These are phyloP conservation scores for Lepidium sativum DNA, from an alignment of 345 rosid species.

Conservation along the genomic window DNA sequence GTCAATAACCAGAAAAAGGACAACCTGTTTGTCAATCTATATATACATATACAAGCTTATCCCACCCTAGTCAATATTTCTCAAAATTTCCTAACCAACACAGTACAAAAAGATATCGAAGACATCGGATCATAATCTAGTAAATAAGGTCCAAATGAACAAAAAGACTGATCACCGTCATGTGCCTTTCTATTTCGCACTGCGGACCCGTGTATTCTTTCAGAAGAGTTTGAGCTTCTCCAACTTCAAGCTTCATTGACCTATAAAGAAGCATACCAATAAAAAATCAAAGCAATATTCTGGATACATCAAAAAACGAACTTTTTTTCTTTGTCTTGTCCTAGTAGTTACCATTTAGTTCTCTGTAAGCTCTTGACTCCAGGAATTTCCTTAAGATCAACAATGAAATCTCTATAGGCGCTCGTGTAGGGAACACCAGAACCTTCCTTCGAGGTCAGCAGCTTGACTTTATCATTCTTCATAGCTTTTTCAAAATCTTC, in stretches of 20 bases:
- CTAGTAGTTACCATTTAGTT: slow-evolving; percentile 59
- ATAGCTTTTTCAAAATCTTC: slow-evolving; percentile 64
- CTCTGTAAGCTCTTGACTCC: slow-evolving; percentile 79
- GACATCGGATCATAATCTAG: slow-evolving; percentile 1
- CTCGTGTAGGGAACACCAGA: slow-evolving; percentile 14
- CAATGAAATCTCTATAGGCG: slow-evolving; percentile 48
- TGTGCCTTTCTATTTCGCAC: slow-evolving; percentile 64
- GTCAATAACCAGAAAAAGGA: slow-evolving; percentile 1
- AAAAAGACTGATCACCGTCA: slow-evolving; percentile 47
- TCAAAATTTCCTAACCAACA: not conserved
- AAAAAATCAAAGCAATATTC: not conserved
- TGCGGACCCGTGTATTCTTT: slow-evolving; percentile 62
- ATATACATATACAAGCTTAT: not conserved
- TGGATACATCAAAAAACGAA: slow-evolving; percentile 2
- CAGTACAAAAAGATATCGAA: not conserved
- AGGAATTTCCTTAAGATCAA: slow-evolving; percentile 79
- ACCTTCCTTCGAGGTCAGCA: slow-evolving; percentile 63
- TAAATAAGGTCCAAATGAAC: slow-evolving; percentile 8
- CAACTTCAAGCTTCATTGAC: slow-evolving; percentile 59
- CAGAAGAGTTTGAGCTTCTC: slow-evolving; percentile 53
- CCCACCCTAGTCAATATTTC: not conserved
- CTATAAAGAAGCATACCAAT: slow-evolving; percentile 31
- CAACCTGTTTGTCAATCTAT: not conserved
- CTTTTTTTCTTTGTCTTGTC: not conserved
- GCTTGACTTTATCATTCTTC: slow-evolving; percentile 55